Conservation (phyloP, 176 grass and related monocot species). For the Phoenix roebelenii region DNA sequence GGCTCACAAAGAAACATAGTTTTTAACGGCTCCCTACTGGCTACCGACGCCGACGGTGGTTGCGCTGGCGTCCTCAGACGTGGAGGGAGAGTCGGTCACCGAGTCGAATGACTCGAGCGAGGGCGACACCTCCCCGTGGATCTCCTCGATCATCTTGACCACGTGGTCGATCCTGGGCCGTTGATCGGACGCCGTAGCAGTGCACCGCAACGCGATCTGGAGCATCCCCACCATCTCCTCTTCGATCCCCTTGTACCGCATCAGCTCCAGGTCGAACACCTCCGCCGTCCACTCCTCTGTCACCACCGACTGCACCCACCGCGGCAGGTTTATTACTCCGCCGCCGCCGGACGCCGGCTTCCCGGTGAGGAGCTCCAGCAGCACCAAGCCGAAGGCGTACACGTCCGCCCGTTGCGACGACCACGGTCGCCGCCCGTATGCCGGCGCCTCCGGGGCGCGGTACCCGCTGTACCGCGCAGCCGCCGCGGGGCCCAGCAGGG, state of each 20-base stretch:
- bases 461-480: slow-evolving; percentile 34
- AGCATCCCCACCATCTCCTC: slow-evolving; percentile 95
- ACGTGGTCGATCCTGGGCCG: slow-evolving; percentile 77
- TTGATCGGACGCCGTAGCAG: slow-evolving; percentile 43
- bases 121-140: slow-evolving; percentile 52
- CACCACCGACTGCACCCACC: slow-evolving; percentile 95
- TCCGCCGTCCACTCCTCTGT: slow-evolving; percentile 97
- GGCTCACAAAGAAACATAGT: no score
- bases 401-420: slow-evolving; percentile 82
- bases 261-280: slow-evolving; percentile 98
- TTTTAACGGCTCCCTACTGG: slow-evolving; percentile 17
- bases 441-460: slow-evolving; percentile 64
- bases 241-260: slow-evolving; percentile 95
- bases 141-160: slow-evolving; percentile 82
- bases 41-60: slow-evolving; percentile 28
- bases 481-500: slow-evolving; percentile 42
- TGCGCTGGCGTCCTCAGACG: slow-evolving; percentile 33
- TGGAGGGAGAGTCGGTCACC: slow-evolving; percentile 54
- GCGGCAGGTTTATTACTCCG: slow-evolving; percentile 42
- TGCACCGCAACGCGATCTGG: slow-evolving; percentile 79
- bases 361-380: slow-evolving; percentile 86
- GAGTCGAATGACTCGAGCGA: slow-evolving; percentile 50
- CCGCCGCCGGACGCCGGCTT: slow-evolving; percentile 32
- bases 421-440: slow-evolving; percentile 49
- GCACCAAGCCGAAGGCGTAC: slow-evolving; percentile 82